Base-by-base conservation (phyloP, 2,329 filamentous ascomycete genomes). In the Aureobasidium sp. region DNA sequence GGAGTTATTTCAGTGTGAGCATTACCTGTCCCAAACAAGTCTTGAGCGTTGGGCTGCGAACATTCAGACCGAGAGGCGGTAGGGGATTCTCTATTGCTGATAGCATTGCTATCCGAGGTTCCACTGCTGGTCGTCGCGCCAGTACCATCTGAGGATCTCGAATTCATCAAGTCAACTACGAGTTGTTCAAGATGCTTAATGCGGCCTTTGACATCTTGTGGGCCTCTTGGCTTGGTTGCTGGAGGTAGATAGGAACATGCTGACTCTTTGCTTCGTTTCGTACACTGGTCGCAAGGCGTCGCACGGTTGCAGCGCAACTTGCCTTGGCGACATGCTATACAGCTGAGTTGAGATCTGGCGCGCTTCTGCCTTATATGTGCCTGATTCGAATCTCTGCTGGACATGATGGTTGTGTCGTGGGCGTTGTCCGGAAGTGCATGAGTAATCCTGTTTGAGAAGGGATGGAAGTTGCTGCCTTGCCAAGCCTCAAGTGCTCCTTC, bases 281-380 rank as follows among this genome's bases (percentile, higher is more conserved):
- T 66, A 67, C 73, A 75, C 55, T 74, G 73, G 45, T 74, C 71
- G 66, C 74, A 75, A 12, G 72, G 72, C 36, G 69, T 69, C 1
- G 65, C 60, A 22, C 73, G 66, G 63, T 73, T 71, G 61, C 73
- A 75, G 53, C 72, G 73, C 8, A 75, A 66, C 66, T 75, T 76
- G 11, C 73, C 71, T 34, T 67, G 64, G 8, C 74, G 68, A 61
- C 73, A 76, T 5, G 69, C 67, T 8, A 67, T 72, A 63, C 74
- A 76, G n/a, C 66, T 69, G 1, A 75, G 63, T 62, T 74, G 73
- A 9, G 69, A 71, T 45, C 73, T 64, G 8, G 71, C 72, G 25
- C 73, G 68, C 65, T 74, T 74, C 65, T 75, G 72, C 52, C 68
- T 70, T 36, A 70, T 52, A 34, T 48, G 62, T 29, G 37, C 39